Percentiles rank a stretch among this genome's conserved stretches.
phyloP scores from a whole-genome alignment of 75 land plant species.

The Cupressus sempervirens region DNA sequence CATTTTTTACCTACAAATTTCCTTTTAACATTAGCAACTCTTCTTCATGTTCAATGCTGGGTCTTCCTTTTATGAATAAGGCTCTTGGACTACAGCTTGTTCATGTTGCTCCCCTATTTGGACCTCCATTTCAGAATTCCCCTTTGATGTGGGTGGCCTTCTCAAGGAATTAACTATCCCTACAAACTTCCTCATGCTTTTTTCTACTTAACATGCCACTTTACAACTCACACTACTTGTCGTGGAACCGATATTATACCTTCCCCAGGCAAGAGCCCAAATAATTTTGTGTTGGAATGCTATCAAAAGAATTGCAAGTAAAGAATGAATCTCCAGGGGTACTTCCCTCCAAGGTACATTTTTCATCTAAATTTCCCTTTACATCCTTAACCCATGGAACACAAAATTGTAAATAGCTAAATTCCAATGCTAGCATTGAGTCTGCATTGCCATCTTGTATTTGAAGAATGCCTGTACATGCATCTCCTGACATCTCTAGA shows the following conservation, averaged over 20 bases:
- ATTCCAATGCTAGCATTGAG: neutral
- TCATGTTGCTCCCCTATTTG: no score
- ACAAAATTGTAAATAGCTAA: neutral
- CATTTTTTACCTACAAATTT: no score
- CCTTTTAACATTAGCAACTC: no score
- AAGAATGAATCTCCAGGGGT: neutral
- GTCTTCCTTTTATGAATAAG: no score
- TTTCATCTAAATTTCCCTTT: neutral
- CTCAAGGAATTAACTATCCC: no score
- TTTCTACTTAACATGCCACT: no score
- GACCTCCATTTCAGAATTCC: no score
- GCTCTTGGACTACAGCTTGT: no score
- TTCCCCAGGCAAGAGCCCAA: neutral
- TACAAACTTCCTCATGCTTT: no score
- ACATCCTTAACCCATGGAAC: neutral
- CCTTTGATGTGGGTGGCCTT: no score
- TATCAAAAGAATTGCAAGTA: neutral
- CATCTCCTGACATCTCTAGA: neutral
- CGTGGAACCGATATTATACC: neutral
- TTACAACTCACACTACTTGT: neutral
- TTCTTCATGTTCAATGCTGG: no score
- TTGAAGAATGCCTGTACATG: neutral
- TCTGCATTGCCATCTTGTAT: constrained; percentile 1
- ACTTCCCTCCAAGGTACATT: neutral
- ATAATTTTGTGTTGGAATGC: neutral